Conservation (phyloP, 2,329 filamentous ascomycete species). For the Aphanoascus verrucosus region DNA sequence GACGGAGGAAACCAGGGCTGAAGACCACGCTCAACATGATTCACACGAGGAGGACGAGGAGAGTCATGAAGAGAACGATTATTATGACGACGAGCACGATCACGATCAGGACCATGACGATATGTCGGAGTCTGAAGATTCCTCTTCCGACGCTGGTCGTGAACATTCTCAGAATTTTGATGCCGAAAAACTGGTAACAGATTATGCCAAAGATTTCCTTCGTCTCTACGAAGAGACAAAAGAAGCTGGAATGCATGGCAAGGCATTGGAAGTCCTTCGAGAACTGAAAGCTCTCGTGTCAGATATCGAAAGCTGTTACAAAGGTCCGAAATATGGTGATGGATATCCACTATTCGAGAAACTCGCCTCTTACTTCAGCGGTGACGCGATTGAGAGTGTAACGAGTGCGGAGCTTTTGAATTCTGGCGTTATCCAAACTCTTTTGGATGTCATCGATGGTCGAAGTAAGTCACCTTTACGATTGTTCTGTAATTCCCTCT, state of each 20-base stretch:
- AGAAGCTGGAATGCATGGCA: slow-evolving; percentile 62
- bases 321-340: slow-evolving; percentile 32
- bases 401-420: slow-evolving; percentile 90
- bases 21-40: slow-evolving; percentile 25
- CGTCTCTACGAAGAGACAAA: slow-evolving; percentile 70
- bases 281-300: slow-evolving; percentile 60
- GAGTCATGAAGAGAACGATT: slow-evolving; percentile 39
- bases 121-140: slow-evolving; percentile 58
- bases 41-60: slow-evolving; percentile 29
- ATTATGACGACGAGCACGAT: slow-evolving; percentile 38
- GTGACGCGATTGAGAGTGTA: slow-evolving; percentile 79
- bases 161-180: slow-evolving; percentile 24
- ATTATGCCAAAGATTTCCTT: slow-evolving; percentile 73
- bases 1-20: slow-evolving; percentile 19
- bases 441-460: slow-evolving; percentile 73
- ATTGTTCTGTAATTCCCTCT: slow-evolving; percentile 4
- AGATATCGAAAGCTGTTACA: slow-evolving; percentile 63
- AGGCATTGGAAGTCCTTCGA: slow-evolving; percentile 64
- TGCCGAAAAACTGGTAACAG: slow-evolving; percentile 47
- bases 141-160: slow-evolving; percentile 39
- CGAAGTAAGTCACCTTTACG: slow-evolving; percentile 32
- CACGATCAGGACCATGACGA: slow-evolving; percentile 37
- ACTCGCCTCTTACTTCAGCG: slow-evolving; percentile 75
- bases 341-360: slow-evolving; percentile 60
- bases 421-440: slow-evolving; percentile 74